Evolutionary conservation across 441 rosid genomes (phyloP), one percentile per base, ranked within the genome.

Genomic region (Pelargonium citronellum): DNA sequence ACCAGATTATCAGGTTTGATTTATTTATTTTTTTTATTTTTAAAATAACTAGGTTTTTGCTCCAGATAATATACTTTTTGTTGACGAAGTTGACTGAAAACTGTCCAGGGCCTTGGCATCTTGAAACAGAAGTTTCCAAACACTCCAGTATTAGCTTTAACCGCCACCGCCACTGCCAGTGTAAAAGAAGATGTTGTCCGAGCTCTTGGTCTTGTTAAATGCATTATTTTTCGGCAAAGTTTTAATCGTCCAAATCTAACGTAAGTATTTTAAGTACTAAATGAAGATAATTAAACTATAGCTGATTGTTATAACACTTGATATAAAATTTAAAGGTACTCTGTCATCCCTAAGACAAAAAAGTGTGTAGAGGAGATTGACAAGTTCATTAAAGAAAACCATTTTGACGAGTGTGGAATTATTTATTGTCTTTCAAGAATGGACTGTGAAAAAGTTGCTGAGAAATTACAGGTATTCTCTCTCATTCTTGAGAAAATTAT

Each of bases 141-240:
- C 68, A 89, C 89, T 79, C 98, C 98, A 12, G 97, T 93, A 63
- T 78, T 93, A 80, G 98, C 98, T 74, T 83, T 93, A 79, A 93
- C 98, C 8, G 98, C 98, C 67, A 93, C 98, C 67, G 98, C 98
- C 79, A 93, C 98, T 46, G 95, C 98, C 72, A 93, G 97, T 79
- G 98, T 93, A 49, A 93, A 91, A 80, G 98, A 93, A 83, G 98
- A 93, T 73, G 98, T 93, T 79, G 98, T 93, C 68, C 96, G 91
- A 74, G 98, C 98, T 76, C 98, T 93, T 79, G 95, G 96, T 75
- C 97, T 93, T 67, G 85, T 85, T 78, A 87, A 91, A 80, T 93
- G 98, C 86, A 84, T 91, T 79, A 83, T 93, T 74, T 93, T 93
- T 79, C 91, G 95, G 66, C 98, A 93, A 83, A 93, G 98, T 79